Evolutionary conservation across 345 rosid species (phyloP), one percentile per base, ranked within the genome.

Genomic region (Reutealis trisperma): DNA sequence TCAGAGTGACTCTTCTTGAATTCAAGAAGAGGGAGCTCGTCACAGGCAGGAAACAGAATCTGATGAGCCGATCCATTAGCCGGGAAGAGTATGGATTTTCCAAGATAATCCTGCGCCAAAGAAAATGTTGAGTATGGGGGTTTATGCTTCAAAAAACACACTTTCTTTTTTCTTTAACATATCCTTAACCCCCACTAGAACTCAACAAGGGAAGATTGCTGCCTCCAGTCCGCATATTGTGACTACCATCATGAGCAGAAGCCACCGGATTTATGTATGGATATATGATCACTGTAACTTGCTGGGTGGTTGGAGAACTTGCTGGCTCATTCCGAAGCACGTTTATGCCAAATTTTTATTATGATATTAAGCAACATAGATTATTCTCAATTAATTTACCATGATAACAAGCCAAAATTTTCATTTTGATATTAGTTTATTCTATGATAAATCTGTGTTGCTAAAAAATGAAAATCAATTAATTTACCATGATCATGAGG

Each of bases 71-170:
- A 85, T 88, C 96, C 90, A 82, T 87, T 79, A 84, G 84, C 91
- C 84, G 44, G 84, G 86, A 77, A 78, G 86, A 78, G 88, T 75
- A 88, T 82, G 86, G 85, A 86, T 82, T 81, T 84, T 79, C 94
- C 91, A 87, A 78, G 88, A 87, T 77, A 76, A 82, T 83, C 97
- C 96, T 94, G 98, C 95, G 92, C 75, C 97, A 94, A 94, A 93
- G 90, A 89, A 93, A 91, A 89, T 85, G 88, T 84, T 93, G 97
- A 93, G 90, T 82, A 89, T 86, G 88, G 94, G 73, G 93, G 92
- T 85, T 72, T 85, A 86, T 77, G 88, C 85, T 85, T 83, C 79
- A 88, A 79, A 86, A 85, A 73, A 64, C 55, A 70, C 73, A 37
- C 47, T 78, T 83, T 76, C 77, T 81, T 85, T 72, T 81, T 80